Evolutionary conservation across 140 eudicot species (phyloP), one percentile per base, ranked within the genome.

Genomic region (Cichorium intybus): DNA sequence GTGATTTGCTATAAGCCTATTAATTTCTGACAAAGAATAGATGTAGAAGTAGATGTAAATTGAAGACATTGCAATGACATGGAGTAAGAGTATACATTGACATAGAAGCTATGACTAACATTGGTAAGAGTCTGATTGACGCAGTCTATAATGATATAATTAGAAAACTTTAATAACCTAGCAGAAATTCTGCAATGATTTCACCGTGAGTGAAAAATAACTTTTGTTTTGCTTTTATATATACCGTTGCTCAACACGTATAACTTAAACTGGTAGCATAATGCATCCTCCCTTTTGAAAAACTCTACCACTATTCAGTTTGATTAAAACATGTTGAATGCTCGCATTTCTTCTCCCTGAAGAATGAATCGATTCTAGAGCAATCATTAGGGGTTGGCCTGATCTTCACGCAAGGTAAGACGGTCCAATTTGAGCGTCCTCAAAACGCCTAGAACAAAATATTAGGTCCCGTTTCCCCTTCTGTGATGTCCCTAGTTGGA

Each of bases 301-400:
- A 10, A 29, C 4, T 57, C 33, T 8, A 16, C 45, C 59, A 69
- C 14, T n/a, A 46, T 48, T 56, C 49, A 45, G 58, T 27, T 28
- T 29, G 24, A 10, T 5, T 34, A 5, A 46, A 57, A 46, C 66
- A 45, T 18, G 14, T 10, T 68, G n/a, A 17, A 48, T 31, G 41
- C 5, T 23, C 51, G 17, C 28, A 48, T 22, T 16, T 43, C 47
- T 54, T 39, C 48, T 34, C 61, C 4, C 14, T 22, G 64, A 68
- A 17, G 63, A 28, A 24, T 26, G 17, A 47, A 48, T 11, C 35
- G 20, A 12, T 27, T 56, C 39, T 53, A 31, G 6, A 17, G 6
- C 20, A 41, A 31, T 11, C 28, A 22, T 10, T 2, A 20, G 26
- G n/a, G 49, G 71, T 62, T 53, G 8, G 52, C 65, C 71, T 62